Base-by-base conservation (phyloP, 768 basidiomycete species). In the Clathrus columnatus region DNA sequence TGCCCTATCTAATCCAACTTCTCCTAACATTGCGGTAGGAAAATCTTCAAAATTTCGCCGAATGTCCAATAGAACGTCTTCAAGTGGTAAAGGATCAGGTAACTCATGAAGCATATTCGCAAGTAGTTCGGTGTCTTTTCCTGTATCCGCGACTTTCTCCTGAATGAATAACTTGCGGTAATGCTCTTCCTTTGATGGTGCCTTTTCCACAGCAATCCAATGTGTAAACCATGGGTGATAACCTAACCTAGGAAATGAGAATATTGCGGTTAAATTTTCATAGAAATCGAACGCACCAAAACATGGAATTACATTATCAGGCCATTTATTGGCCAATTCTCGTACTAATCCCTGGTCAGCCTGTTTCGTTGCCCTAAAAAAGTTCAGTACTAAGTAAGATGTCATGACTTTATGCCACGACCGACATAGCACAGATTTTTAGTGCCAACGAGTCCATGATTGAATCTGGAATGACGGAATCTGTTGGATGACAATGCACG, bases 201-300 rank as follows among this genome's bases (percentile, higher is more conserved):
- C 60, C 14, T 68, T 50, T 17, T 61, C 66, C 53, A 78, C 62
- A 27, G 85, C 77, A 62, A 96, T 89, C 59, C 76, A 76, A 67
- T 96, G 83, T 2, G 84, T 77, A 69, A 89, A 94, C 95, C 95
- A 97, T 1, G 95, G 95, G 66, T 97, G 95, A 63, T 91, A 84
- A 45, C 94, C 90, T 92, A 23, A 18, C 27, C 11, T 24, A 7
- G 21, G 10, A n/a, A 46, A 10, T 5, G 10, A 17, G 24, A 30
- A 56, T 48, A 36, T 24, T 51, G 27, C 21, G 45, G 57, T n/a
- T n/a, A n/a, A n/a, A 42, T 51, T 50, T 59, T 48, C 7, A 60
- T 26, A 48, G 23, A 53, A 41, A 32, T 48, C 54, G 17, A 41
- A 70, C 83, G 72, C 56, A 92, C 91, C 94, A 68, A 95, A 98